phyloP scores from a whole-genome alignment of 352 stramenopile genomes.

The Pythium volutum region DNA sequence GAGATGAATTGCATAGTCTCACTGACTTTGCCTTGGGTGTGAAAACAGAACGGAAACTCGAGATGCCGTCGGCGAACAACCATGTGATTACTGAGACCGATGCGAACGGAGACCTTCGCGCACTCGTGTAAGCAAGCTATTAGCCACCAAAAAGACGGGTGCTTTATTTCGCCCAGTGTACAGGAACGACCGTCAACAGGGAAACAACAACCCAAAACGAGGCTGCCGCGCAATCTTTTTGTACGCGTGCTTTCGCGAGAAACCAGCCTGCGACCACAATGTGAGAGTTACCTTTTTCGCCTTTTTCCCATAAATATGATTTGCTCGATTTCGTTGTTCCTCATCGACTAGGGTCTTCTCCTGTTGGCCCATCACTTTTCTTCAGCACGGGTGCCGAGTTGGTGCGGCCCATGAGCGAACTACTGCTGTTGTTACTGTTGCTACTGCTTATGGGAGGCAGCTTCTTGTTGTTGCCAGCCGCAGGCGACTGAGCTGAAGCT shows the following conservation, averaged over 20 bases:
- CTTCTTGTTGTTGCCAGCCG: slow-evolving; percentile 41
- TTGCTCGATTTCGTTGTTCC: too few species aligned
- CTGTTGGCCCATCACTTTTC: slow-evolving; percentile 31
- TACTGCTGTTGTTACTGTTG: slow-evolving; percentile 7
- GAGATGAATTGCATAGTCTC: not conserved
- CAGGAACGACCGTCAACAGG: slow-evolving; percentile 8
- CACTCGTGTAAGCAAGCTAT: slow-evolving; percentile 20
- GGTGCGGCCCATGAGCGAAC: slow-evolving; percentile 25
- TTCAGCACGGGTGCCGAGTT: slow-evolving; percentile 65
- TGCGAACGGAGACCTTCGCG: slow-evolving; percentile 24
- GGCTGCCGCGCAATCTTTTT: slow-evolving; percentile 6
- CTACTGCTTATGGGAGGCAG: slow-evolving; percentile 49
- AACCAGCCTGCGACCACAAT: slow-evolving; percentile 10
- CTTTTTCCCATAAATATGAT: too few species aligned
- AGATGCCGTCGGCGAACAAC: not conserved
- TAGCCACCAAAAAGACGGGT: not conserved
- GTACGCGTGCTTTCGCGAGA: slow-evolving; percentile 16
- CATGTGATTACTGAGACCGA: slow-evolving; percentile 26
- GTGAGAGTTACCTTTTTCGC: slow-evolving; percentile 20
- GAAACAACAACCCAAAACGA: too few species aligned
- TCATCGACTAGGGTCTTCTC: slow-evolving; percentile 20
- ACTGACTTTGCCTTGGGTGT: not conserved
- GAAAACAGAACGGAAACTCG: slow-evolving; percentile 24
- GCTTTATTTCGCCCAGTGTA: not conserved
- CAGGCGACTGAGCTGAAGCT: slow-evolving; percentile 20